Percentiles rank a stretch among this genome's conserved stretches.
Conservation (phyloP, 1,284 basidiomycete genomes). For the Cutaneotrichosporon sp. region DNA sequence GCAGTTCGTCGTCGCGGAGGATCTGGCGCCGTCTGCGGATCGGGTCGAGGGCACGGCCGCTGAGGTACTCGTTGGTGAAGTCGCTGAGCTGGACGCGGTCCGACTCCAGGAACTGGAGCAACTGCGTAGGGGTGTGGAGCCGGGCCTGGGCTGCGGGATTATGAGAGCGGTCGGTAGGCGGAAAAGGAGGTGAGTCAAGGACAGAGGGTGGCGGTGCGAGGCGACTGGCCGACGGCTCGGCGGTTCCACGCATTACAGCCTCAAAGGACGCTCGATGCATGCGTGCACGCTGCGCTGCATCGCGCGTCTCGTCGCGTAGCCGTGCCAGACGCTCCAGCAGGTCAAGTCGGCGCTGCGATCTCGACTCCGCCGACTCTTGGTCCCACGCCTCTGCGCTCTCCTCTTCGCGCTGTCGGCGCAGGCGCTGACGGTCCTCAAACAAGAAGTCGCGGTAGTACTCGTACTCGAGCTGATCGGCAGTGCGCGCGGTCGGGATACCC, state of each 20-base stretch:
- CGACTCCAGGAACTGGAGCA: not conserved
- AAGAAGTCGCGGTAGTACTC: conserved; percentile 16
- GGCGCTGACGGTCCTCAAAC: conserved; percentile 7
- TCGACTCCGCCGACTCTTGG: no score
- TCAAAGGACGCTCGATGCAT: not conserved
- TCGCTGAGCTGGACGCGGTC: conserved; percentile 8
- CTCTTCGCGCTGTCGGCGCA: not conserved
- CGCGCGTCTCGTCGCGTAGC: not conserved
- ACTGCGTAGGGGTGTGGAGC: no score
- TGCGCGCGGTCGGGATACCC: not conserved
- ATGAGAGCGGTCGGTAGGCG: not conserved
- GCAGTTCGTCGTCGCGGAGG: no score
- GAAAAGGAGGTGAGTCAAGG: not conserved
- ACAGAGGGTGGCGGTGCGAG: not conserved
- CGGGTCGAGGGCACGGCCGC: no score
- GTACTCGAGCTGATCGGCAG: conserved; percentile 8
- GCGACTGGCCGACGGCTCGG: not conserved
- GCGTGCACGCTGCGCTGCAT: not conserved
- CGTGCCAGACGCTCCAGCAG: not conserved
- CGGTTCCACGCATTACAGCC: not conserved
- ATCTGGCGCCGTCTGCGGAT: no score
- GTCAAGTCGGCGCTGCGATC: not conserved
- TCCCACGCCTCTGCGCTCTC: not conserved
- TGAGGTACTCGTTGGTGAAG: conserved; percentile 8
- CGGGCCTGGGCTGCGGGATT: not conserved